These are phyloP conservation scores for Tuber microsphaerosporum DNA, from an alignment of 495 filamentous ascomycete genomes.

Conservation along the genomic window DNA sequence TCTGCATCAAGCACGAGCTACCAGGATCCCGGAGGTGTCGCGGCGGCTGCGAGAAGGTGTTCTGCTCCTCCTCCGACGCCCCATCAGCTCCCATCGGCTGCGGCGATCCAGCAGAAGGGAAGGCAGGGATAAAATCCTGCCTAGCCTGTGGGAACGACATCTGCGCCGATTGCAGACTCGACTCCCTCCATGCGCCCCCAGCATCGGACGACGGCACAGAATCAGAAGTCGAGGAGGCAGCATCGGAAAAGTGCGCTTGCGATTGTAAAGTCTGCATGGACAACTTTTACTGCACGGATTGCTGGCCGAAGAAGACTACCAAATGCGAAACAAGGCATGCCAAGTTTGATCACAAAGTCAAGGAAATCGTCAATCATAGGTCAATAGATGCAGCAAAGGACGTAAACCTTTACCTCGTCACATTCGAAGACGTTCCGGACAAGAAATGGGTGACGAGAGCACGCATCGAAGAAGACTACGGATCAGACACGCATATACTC, in stretches of 20 bases:
- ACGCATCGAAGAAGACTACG: constrained; percentile 27
- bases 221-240: constrained; percentile 25
- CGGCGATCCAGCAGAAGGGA: constrained; percentile 35
- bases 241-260: constrained; percentile 32
- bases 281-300: constrained; percentile 38
- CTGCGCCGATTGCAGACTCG: constrained; percentile 30
- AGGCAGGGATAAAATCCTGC: constrained; percentile 39
- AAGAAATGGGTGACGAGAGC: constrained; percentile 32
- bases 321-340: constrained; percentile 34
- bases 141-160: constrained; percentile 36
- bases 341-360: constrained; percentile 10
- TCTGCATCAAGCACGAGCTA: constrained; percentile 40
- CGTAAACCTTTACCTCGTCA: constrained; percentile 27
- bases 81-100: constrained; percentile 30
- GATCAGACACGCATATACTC: constrained; percentile 6
- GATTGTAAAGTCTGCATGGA: constrained; percentile 38
- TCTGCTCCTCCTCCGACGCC: constrained; percentile 39
- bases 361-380: constrained; percentile 32
- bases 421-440: constrained; percentile 35
- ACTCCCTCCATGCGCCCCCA: constrained; percentile 9
- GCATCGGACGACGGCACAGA: constrained; percentile 32
- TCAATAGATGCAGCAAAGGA: constrained; percentile 16
- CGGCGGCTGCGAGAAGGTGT: constrained; percentile 36
- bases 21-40: constrained; percentile 38
- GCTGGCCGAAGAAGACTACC: constrained; percentile 37